Percentiles rank a stretch among this genome's conserved stretches.
Conservation (phyloP, 1,284 basidiomycete species). For the Stygiomarasmius scandens region DNA sequence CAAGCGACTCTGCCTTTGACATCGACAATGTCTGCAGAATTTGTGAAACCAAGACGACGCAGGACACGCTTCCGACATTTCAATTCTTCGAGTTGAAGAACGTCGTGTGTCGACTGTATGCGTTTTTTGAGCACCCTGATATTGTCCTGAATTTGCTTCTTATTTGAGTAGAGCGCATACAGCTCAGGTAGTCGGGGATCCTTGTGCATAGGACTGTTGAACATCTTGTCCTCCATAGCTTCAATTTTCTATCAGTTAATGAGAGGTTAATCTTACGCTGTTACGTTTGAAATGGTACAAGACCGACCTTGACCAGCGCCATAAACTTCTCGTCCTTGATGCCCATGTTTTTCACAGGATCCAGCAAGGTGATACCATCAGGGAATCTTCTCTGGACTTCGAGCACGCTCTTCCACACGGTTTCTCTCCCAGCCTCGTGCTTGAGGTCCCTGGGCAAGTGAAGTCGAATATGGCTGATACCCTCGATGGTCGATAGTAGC, state of each 20-base stretch:
- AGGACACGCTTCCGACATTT: constrained; percentile 95
- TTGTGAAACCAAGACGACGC: constrained; percentile 90
- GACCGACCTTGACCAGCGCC: constrained; percentile 75
- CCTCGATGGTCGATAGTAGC: constrained; percentile 84
- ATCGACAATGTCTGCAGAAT: constrained; percentile 89
- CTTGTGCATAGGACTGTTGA: constrained; percentile 73
- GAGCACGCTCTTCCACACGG: constrained; percentile 85
- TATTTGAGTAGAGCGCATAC: constrained; percentile 81
- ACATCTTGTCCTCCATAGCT: constrained; percentile 82
- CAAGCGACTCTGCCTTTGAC: constrained; percentile 98
- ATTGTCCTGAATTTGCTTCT: constrained; percentile 71
- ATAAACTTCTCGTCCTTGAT: constrained; percentile 95
- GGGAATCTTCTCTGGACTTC: constrained; percentile 93
- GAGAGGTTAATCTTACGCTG: too few relatives aligned
- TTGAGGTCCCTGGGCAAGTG: constrained; percentile 91
- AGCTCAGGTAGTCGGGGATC: constrained; percentile 77
- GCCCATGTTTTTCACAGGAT: constrained; percentile 95
- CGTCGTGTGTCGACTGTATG: constrained; percentile 88
- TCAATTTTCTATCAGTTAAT: constrained; percentile 75
- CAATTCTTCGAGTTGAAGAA: constrained; percentile 96
- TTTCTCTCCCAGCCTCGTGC: constrained; percentile 74
- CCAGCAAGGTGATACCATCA: constrained; percentile 84
- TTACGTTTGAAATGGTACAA: too few relatives aligned
- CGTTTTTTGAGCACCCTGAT: constrained; percentile 82
- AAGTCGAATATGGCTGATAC: constrained; percentile 87